Evolutionary conservation across 2,329 filamentous ascomycete species (phyloP).

Genomic region (Lachnellula hyalina): DNA sequence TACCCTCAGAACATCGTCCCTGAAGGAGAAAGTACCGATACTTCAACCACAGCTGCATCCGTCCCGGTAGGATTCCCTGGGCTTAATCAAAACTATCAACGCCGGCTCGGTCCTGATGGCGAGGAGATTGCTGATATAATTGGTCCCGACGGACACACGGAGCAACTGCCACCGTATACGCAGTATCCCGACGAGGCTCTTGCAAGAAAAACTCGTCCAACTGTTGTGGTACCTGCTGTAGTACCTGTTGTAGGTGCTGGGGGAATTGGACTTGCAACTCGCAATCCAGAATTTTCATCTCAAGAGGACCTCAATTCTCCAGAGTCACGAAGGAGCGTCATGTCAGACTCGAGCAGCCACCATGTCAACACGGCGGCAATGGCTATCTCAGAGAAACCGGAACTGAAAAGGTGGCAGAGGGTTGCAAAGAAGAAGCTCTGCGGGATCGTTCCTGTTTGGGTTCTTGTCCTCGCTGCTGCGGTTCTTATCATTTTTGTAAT

Average conservation of each 20-base stretch:
- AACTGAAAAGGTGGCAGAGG: constrained; percentile 46
- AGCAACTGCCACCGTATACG: constrained; percentile 88
- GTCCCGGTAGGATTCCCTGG: constrained; percentile 74
- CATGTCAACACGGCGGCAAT: constrained; percentile 48
- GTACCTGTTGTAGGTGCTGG: constrained; percentile 45
- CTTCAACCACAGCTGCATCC: constrained; percentile 30
- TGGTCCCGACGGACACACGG: constrained; percentile 80
- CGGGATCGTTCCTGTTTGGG: constrained; percentile 58
- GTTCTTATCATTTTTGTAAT: constrained; percentile 53
- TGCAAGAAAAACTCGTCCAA: constrained; percentile 46
- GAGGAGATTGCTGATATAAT: constrained; percentile 86
- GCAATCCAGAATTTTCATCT: constrained; percentile 58
- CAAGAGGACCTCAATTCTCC: constrained; percentile 48
- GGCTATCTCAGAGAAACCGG: constrained; percentile 42
- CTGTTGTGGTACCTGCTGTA: constrained; percentile 19
- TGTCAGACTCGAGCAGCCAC: constrained; percentile 47
- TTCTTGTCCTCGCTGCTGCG: constrained; percentile 47
- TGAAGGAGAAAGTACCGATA: constrained; percentile 44
- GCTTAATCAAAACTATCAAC: constrained; percentile 58
- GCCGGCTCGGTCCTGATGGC: constrained; percentile 70
- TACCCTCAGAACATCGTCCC: constrained; percentile 74
- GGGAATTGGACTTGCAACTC: constrained; percentile 54
- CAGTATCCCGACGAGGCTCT: constrained; percentile 74
- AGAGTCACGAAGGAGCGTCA: constrained; percentile 47
- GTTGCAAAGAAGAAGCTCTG: constrained; percentile 51